Conservation (phyloP, 495 filamentous ascomycete species). For the Extremus antarcticus region DNA sequence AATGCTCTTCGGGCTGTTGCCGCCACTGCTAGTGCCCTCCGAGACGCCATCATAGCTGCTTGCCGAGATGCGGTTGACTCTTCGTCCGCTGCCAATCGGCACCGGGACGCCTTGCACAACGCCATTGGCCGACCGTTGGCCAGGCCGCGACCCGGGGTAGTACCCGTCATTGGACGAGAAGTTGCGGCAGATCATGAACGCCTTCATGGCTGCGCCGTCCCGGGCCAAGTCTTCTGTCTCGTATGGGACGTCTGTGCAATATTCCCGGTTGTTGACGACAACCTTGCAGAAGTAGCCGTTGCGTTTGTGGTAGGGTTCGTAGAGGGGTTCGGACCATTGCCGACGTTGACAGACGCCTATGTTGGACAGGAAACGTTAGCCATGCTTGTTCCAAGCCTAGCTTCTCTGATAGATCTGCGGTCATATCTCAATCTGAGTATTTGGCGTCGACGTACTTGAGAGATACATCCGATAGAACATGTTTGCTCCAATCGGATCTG, state of each 20-base stretch:
- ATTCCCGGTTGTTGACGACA: conserved; percentile 92
- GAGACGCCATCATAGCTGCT: conserved; percentile 20
- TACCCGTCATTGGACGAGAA: conserved; percentile 97
- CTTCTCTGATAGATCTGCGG: background rate
- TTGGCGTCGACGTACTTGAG: conserved; percentile 41
- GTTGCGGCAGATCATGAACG: conserved; percentile 96
- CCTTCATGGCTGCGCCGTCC: conserved; percentile 91
- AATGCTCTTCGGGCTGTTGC: conserved; percentile 46
- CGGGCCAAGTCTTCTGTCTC: conserved; percentile 71
- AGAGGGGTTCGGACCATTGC: conserved; percentile 86
- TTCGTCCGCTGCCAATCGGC: conserved; percentile 53
- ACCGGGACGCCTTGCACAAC: conserved; percentile 81
- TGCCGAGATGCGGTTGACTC: conserved; percentile 37
- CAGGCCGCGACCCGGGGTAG: conserved; percentile 56
- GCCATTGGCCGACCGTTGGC: conserved; percentile 59
- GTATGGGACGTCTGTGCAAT: conserved; percentile 81
- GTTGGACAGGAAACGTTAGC: conserved; percentile 36
- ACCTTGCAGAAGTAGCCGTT: conserved; percentile 82
- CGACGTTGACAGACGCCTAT: conserved; percentile 92
- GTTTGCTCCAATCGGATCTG: conserved; percentile 6
- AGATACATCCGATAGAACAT: conserved; percentile 66
- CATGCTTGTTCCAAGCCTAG: background rate
- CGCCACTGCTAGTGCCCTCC: conserved; percentile 36
- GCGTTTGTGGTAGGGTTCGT: conserved; percentile 63
- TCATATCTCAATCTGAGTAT: background rate